Base-by-base conservation (phyloP, 495 filamentous ascomycete genomes). In the Cenococcum geophilum region DNA sequence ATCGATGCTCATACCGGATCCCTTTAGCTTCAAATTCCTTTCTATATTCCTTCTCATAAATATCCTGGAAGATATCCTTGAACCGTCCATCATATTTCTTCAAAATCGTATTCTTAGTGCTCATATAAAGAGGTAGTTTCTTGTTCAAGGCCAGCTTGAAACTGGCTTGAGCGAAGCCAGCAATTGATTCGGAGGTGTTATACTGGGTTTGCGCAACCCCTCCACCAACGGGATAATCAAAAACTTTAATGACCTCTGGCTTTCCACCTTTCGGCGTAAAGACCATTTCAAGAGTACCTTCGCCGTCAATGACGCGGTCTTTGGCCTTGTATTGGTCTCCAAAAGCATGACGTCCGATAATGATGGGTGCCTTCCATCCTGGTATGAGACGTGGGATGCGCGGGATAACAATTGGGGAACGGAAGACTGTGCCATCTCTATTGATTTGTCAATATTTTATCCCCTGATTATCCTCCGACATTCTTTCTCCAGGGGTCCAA, bases 11-110 rank as follows among this genome's bases (percentile, higher is more conserved):
- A 73, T 98, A 98, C 93, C 93, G 97, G 77, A 96, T 96, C 50
- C 80, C 79, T 79, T 90, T 88, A 68, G 86, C 86, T 70, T 96
- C 90, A 72, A 97, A 97, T 52, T 87, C 82, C 71, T 82, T 82
- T 79, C 87, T 84, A 80, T 97, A 98, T 69, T 86, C 78, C 37
- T 79, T 82, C 66, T 97, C 89, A 76, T 89, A 98, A 64, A 97
- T 83, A 70, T 95, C 88, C 83, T 98, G 88, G 85, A 98, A 98
- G 78, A 98, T 93, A 67, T 98, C 93, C 85, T 96, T 97, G 83
- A 98, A 98, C 65, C 87, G 82, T 34, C 93, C 93, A 71, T 98
- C 93, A 77, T 98, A 98, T 74, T 89, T 89, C 86, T 98, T 98
- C 66, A 98, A 77, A 70, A 98, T 98, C 62, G 93, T 98, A 79